Evolutionary conservation across 2,329 filamentous ascomycete species (phyloP).

Genomic region (Botryosphaeria dothidea): DNA sequence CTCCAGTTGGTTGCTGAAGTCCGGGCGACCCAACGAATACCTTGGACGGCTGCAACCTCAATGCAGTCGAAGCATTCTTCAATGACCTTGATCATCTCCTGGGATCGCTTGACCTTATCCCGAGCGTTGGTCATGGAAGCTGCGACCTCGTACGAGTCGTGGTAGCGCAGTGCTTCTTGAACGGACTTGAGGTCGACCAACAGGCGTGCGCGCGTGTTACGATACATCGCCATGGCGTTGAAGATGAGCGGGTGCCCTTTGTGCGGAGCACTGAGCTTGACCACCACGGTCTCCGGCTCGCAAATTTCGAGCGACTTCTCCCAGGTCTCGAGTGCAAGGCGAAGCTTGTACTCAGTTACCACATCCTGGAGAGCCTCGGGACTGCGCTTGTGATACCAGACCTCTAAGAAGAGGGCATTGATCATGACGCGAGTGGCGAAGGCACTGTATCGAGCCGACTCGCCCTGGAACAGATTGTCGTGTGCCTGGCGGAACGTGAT

Average conservation of each 20-base stretch:
- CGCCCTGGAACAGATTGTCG: constrained; percentile 92
- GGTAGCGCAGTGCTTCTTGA: constrained; percentile 93
- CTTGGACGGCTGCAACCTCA: constrained; percentile 90
- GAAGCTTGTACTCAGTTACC: constrained; percentile 96
- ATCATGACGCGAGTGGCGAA: constrained; percentile 98
- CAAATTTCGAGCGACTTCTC: constrained; percentile 93
- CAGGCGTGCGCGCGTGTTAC: constrained; percentile 87
- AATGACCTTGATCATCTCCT: constrained; percentile 98
- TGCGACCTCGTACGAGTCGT: constrained; percentile 95
- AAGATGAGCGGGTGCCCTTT: constrained; percentile 96
- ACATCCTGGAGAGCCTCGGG: constrained; percentile 97
- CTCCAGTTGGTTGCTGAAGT: constrained; percentile 99
- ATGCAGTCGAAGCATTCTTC: constrained; percentile 98
- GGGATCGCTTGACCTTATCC: constrained; percentile 89
- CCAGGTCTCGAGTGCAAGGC: constrained; percentile 96
- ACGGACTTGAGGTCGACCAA: constrained; percentile 95
- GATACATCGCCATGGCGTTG: constrained; percentile 96
- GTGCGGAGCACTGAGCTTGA: constrained; percentile 90
- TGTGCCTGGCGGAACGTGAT: constrained; percentile 93
- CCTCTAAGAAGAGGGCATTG: constrained; percentile 95
- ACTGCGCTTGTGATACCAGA: constrained; percentile 98
- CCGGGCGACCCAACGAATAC: constrained; percentile 96
- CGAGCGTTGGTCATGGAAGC: constrained; percentile 94
- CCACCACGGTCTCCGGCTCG: constrained; percentile 84
- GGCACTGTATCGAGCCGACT: constrained; percentile 86